Evolutionary conservation across 805 yeast species (phyloP).

Genomic region (Sugiyamaella mastotermitis): DNA sequence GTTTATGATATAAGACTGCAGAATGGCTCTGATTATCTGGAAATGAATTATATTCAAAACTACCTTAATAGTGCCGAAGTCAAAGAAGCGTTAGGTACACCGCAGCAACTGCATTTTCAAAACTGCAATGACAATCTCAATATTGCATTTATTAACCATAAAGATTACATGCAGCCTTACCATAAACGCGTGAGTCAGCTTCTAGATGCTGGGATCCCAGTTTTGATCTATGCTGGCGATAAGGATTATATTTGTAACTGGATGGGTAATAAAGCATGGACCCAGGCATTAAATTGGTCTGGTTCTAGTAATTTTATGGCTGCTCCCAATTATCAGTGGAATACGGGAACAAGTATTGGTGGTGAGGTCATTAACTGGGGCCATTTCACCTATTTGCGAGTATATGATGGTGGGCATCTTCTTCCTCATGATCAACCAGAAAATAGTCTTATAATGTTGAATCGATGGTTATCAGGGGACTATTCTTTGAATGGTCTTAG

Average conservation of each 20-base stretch:
- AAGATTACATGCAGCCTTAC: conserved; percentile 66
- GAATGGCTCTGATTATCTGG: conserved; percentile 48
- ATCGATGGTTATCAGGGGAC: conserved; percentile 64
- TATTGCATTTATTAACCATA: conserved; percentile 53
- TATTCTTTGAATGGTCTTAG: conserved; percentile 34
- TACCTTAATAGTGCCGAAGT: conserved; percentile 51
- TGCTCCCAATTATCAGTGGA: conserved; percentile 38
- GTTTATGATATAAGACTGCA: conserved; percentile 59
- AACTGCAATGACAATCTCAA: conserved; percentile 71
- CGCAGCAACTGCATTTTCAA: conserved; percentile 44
- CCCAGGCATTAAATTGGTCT: conserved; percentile 61
- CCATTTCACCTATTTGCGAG: conserved; percentile 69
- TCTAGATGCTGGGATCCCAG: conserved; percentile 66
- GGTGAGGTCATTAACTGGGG: conserved; percentile 70
- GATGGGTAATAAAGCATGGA: conserved; percentile 86
- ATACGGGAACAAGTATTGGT: conserved; percentile 28
- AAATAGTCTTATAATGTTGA: conserved; percentile 68
- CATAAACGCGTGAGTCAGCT: conserved; percentile 50
- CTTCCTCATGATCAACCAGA: conserved; percentile 80
- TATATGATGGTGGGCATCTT: conserved; percentile 86
- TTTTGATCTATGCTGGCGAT: conserved; percentile 89
- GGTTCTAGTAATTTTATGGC: conserved; percentile 43
- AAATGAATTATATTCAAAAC: conserved; percentile 43
- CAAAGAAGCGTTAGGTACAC: conserved; percentile 52
- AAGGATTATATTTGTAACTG: conserved; percentile 91